phyloP scores from a whole-genome alignment of 2,329 filamentous ascomycete species.

The Pseudonectria buxi region DNA sequence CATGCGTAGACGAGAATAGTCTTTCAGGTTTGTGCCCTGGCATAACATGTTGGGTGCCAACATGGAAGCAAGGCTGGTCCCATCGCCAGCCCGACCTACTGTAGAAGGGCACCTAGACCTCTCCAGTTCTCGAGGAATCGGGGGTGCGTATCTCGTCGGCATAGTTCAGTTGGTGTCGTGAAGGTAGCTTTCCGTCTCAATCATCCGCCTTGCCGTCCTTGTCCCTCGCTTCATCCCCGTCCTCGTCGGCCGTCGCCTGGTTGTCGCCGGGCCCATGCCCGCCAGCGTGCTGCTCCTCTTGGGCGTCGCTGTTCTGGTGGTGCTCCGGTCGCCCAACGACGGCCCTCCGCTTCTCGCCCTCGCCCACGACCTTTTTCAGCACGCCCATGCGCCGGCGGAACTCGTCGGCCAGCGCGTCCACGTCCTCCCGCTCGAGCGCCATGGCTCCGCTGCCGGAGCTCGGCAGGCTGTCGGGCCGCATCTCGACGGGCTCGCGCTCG shows the following conservation, averaged over 20 bases:
- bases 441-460: slow-evolving; percentile 22
- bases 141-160: too few species aligned
- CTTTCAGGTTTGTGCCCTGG: too few species aligned
- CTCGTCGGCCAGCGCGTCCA: slow-evolving; percentile 45
- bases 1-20: too few species aligned
- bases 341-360: slow-evolving; percentile 38
- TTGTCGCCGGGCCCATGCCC: slow-evolving; percentile 5
- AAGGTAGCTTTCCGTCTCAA: too few species aligned
- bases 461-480: slow-evolving; percentile 18
- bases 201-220: too few species aligned
- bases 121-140: too few species aligned
- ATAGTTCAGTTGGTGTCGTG: too few species aligned
- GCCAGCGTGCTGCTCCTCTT: slow-evolving; percentile 1
- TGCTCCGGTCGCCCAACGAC: slow-evolving; percentile 18
- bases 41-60: too few species aligned
- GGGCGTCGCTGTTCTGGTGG: slow-evolving; percentile 5
- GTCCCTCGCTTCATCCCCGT: neutral
- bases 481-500: slow-evolving; percentile 30
- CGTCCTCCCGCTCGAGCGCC: slow-evolving; percentile 37
- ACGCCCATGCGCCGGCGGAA: slow-evolving; percentile 53
- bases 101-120: too few species aligned
- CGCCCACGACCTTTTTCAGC: slow-evolving; percentile 47
- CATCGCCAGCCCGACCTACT: too few species aligned
- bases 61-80: too few species aligned
- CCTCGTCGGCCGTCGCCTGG: slow-evolving; percentile 12